A percentile compares a stretch with the other conserved stretches of the same genome.
Evolutionary conservation across 2,329 filamentous ascomycete species (phyloP).

Genomic region (Pyrenochaeta sp.): DNA sequence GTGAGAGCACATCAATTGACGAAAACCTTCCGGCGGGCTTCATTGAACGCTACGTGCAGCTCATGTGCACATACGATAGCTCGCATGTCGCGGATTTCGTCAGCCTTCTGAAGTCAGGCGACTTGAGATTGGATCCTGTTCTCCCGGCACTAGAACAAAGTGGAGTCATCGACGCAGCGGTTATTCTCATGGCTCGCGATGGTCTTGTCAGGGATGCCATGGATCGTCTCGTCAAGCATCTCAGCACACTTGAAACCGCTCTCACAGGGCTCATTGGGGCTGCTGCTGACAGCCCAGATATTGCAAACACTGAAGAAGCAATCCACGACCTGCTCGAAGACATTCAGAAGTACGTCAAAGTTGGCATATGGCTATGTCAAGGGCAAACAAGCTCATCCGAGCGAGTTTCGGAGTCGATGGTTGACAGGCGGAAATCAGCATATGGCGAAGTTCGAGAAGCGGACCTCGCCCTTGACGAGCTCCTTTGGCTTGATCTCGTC

Average conservation of each 20-base stretch:
- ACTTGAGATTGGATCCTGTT: constrained; percentile 80
- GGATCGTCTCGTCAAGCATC: constrained; percentile 81
- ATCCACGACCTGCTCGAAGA: constrained; percentile 78
- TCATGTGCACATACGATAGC: constrained; percentile 89
- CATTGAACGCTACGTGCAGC: constrained; percentile 83
- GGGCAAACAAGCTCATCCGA: constrained; percentile 73
- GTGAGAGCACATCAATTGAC: constrained; percentile 11
- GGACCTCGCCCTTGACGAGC: constrained; percentile 68
- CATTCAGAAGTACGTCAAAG: constrained; percentile 87
- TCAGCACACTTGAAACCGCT: constrained; percentile 80
- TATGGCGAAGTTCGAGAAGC: constrained; percentile 61
- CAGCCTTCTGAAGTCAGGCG: constrained; percentile 75
- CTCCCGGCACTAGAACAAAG: constrained; percentile 88
- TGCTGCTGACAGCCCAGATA: constrained; percentile 64
- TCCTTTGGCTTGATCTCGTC: constrained; percentile 72
- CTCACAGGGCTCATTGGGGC: constrained; percentile 77
- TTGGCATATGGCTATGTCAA: constrained; percentile 96
- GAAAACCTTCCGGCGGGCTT: constrained; percentile 63
- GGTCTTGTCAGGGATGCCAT: constrained; percentile 86
- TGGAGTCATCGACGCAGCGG: constrained; percentile 90
- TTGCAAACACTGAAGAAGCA: constrained; percentile 68
- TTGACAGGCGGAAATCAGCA: constrained; percentile 46
- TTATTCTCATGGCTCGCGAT: constrained; percentile 88
- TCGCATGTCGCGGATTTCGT: constrained; percentile 87
- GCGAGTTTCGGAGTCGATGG: constrained; percentile 47